Percentiles rank a stretch among this genome's conserved stretches.
These are phyloP conservation scores for Epichloe brachyelytri DNA, from an alignment of 2,329 filamentous ascomycete species.

Conservation along the genomic window DNA sequence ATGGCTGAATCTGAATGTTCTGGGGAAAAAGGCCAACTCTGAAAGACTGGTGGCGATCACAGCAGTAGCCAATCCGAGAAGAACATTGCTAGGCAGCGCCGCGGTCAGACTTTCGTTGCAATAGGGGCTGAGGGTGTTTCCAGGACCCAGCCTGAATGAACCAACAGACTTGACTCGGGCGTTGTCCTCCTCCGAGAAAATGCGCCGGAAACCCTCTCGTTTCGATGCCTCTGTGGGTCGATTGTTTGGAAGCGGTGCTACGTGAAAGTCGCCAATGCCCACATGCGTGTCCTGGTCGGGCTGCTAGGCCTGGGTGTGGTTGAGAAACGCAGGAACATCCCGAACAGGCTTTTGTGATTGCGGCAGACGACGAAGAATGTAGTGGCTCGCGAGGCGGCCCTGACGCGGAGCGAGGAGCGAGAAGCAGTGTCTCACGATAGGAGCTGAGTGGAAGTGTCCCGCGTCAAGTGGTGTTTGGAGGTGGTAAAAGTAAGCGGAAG, in stretches of 20 bases:
- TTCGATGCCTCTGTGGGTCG: slow-evolving; percentile 15
- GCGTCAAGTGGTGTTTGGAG: neutral
- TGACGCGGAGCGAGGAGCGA: neutral
- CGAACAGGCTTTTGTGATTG: neutral
- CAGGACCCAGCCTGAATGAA: neutral
- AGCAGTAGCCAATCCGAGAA: neutral
- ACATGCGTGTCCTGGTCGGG: slow-evolving; percentile 9
- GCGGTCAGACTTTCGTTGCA: neutral
- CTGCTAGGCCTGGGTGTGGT: slow-evolving; percentile 11
- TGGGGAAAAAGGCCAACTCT: neutral
- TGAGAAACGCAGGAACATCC: slow-evolving; percentile 11
- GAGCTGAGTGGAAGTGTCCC: neutral
- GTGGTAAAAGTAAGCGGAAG: neutral
- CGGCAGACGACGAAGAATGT: neutral
- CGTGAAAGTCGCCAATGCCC: slow-evolving; percentile 18
- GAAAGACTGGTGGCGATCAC: neutral
- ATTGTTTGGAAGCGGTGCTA: slow-evolving; percentile 20
- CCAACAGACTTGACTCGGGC: neutral
- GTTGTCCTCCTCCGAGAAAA: slow-evolving; percentile 3
- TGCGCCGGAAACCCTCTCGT: neutral
- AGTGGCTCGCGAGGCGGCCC: neutral
- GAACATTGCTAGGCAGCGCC: neutral
- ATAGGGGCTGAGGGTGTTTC: neutral
- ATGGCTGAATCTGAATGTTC: no score
- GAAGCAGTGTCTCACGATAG: neutral